Base-by-base conservation (phyloP, 2,329 filamentous ascomycete species). In the Tolypocladium pustulatum region DNA sequence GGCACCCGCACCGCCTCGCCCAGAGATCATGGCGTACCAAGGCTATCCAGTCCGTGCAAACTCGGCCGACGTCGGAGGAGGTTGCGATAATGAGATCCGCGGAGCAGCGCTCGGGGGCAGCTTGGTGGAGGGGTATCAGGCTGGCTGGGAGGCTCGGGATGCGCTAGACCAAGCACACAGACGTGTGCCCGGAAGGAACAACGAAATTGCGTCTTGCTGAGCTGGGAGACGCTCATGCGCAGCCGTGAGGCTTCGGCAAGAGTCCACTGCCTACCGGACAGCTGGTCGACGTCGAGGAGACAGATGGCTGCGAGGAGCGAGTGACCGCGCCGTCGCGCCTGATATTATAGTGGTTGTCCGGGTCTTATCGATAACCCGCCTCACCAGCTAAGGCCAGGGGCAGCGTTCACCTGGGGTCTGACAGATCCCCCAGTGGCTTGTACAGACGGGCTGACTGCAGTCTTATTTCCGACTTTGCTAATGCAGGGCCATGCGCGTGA, bases 1-100 rank as follows among this genome's bases (percentile, higher is more conserved):
- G 58, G 70, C 67, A 59, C 73, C 73, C 57, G 71, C 70, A 68
- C 75, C 74, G 58, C 78, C 78, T 65, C 78, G 73, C 61, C 78
- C 78, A 8, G 78, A 78, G 64, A 80, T 79, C 78, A 80, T 80
- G 49, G 41, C 60, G 25, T 22, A 3, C 32, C 38, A 30, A 52
- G 20, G n/a, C 57, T 51, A 37, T 58, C 40, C 56, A 34, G 32
- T 10, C 20, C 30, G 30, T 12, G 17, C 46, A 52, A 4, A 13
- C 9, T 22, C 20, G 13, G 30, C 20, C 30, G 20, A 34, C 49
- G 15, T 30, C 46, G 17, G 30, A 4, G 4, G 17, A 13, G 30
- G 10, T 52, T 52, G 15, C 6, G 17, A 12, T 5, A 27, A 12
- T 30, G 46, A 15, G 43, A 13, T 25, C 27, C 25, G 27, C 27